Base-by-base conservation (phyloP, 2,329 filamentous ascomycete species). In the Sclerotinia borealis region DNA sequence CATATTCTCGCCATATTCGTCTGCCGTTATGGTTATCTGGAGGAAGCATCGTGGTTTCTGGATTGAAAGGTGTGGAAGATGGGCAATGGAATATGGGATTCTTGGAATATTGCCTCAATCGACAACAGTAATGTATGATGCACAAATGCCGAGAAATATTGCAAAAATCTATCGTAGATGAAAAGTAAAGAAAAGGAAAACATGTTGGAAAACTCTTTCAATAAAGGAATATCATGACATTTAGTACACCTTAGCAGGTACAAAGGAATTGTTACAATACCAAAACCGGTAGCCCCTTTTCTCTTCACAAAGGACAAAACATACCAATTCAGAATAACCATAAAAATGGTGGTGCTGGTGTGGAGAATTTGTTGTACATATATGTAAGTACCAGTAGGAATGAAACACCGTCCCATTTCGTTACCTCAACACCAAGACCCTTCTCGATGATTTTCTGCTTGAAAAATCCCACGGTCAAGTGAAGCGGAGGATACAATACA, bases 221-320 rank as follows among this genome's bases (percentile, higher is more conserved):
- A 45, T 22, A 56, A 45, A 56, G 39, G 11, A 25, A 25, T 25
- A 1, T 15, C 17, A n/a, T 8, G 36, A 54, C 36, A 39, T 7
- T 19, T 19, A 25, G 10, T 54, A 39, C 2, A 36, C 7, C 8
- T 45, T 2, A 4, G 34, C n/a, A 17, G 25, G 27, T 56, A 45
- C 54, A 56, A 56, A 56, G 39, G 54, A 56, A 56, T 56, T 56
- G 54, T 56, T 56, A 13, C 2, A 45, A 43, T 56, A 22, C 54
- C 54, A 45, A 45, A 56, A 45, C 39, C 39, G 39, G 54, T 39
- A 45, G 27, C 34, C 29, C 3, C 7, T 4, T 15, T 34, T 10
- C 4, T 29, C 3, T 6, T 56, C 4, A 56, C n/a, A 56, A 56
- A 45, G 54, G 13, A 25, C 15, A 17, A 19, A 19, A 34, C 19